These are phyloP conservation scores for Zangia roseola DNA, from an alignment of 768 basidiomycete genomes.

Conservation along the genomic window DNA sequence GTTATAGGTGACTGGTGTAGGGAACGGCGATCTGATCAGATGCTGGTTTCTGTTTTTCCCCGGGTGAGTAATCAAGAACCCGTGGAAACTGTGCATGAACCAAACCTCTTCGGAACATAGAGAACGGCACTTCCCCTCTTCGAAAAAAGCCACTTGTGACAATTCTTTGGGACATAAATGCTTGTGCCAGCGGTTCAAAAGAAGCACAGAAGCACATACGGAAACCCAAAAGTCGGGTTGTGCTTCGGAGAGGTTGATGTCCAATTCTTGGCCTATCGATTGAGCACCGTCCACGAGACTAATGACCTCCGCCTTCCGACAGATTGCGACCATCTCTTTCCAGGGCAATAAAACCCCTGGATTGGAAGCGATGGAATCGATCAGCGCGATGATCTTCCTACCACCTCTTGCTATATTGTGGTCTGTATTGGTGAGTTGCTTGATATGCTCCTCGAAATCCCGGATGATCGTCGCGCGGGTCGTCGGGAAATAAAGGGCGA, in stretches of 20 bases:
- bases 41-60: conserved; percentile 54
- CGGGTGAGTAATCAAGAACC: not conserved
- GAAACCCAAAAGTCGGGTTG: conserved; percentile 80
- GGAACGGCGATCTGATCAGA: conserved; percentile 56
- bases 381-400: conserved; percentile 59
- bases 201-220: conserved; percentile 37
- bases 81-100: not conserved
- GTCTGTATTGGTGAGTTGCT: conserved; percentile 25
- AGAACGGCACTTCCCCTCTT: conserved; percentile 70
- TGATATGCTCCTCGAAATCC: conserved; percentile 41
- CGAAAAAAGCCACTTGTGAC: conserved; percentile 82
- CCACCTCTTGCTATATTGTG: conserved; percentile 19
- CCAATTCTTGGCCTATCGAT: conserved; percentile 67
- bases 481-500: conserved; percentile 55
- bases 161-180: conserved; percentile 49
- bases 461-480: conserved; percentile 56
- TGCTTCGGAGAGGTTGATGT: conserved; percentile 52
- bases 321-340: conserved; percentile 64
- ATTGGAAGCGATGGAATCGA: conserved; percentile 63
- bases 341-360: conserved; percentile 70
- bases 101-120: conserved; percentile 67
- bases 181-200: not conserved
- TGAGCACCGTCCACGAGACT: conserved; percentile 80
- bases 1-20: conserved; percentile 52
- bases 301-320: conserved; percentile 58